Evolutionary conservation across 805 yeast genomes (phyloP), one percentile per base, ranked within the genome.

Genomic region (Kodamaea laetipori): DNA sequence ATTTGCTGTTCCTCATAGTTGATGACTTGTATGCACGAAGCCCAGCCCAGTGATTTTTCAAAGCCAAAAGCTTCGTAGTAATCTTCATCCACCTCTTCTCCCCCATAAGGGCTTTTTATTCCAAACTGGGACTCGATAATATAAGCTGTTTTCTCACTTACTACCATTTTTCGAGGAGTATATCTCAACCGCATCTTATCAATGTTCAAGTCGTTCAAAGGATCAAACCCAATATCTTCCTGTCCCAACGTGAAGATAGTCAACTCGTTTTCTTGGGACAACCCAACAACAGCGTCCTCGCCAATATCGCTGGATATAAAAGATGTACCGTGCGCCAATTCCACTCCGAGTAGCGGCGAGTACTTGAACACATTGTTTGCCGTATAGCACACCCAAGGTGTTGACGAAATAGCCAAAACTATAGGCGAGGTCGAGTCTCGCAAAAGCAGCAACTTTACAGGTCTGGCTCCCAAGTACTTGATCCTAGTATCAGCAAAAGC

Each of bases 401-500:
- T 64, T 0, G 83, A 63, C 2, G 85, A 78, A 10, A 77, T 55
- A 0, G 82, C 82, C 25, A 25, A 78, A 51, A 2, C 80, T 60
- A 2, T 16, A 4, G 34, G 34, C 11, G 34, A 12, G 6, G 18
- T 30, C 66, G 67, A 53, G 41, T 25, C 47, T n/a, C 37, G 35
- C 37, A 42, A 30, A 3, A 27, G 12, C 62, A 30, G 46, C 44
- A 26, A 66, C 34, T 48, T 24, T 0, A 90, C 83, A 0, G 86
- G 80, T 31, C 73, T 72, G 0, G 86, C 74, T 0, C 98, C 98
- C 21, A 88, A 59, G 55, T 84, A 89, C 55, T 83, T 81, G 12
- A 81, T 78, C 53, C 84, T 71, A 1, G 89, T 78, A 50, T 84
- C 83, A 1, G 77, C 66, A 15, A 79, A 73, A 3, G 57, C 58